Base-by-base conservation (phyloP, 495 filamentous ascomycete species). In the Cudoniella acicularis region DNA sequence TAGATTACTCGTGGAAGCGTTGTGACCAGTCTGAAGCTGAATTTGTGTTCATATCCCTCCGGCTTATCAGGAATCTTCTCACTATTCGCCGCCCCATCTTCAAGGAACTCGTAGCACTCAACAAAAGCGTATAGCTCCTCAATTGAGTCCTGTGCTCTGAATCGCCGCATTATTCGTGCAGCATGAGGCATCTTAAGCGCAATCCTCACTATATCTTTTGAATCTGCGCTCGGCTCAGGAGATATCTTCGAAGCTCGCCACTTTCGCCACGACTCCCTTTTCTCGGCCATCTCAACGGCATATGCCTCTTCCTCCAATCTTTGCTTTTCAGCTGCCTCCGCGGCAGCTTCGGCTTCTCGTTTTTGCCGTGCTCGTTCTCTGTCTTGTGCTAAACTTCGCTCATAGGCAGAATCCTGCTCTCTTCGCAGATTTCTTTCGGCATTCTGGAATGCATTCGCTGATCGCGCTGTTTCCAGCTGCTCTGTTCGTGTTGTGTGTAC, bases 61-160 rank as follows among this genome's bases (percentile, higher is more conserved):
- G 92, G 92, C 64, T 83, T 75, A 0, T 70, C 69, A 20, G 69
- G 60, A 9, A 72, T 74, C 10, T 72, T 63, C 20, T 70, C 70
- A 6, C 66, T 66, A 27, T 76, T 69, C 3, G 10, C 25, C 0
- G 23, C 51, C 0, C 36, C 51, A 9, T 86, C 57, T 20, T 53
- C 10, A 4, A 67, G 27, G 20, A 61, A 40, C 52, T 91, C 87
- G 69, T 93, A 87, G 72, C 94, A 98, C 67, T 98, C 95, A 1
- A 98, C 92, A 72, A 95, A 96, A 1, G 93, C 95, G 72, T 98
- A 98, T 0, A 98, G 72, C 65, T 96, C 92, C 68, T 98, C 94
- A 24, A 98, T 73, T 1, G 76, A 75, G 0, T 86, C 82, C 1
- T 82, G 75, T 2, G 77, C 73, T 1, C 74, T 64, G 64, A 98